These are phyloP conservation scores for Nemania sp. DNA, from an alignment of 2,329 filamentous ascomycete species.

Conservation along the genomic window DNA sequence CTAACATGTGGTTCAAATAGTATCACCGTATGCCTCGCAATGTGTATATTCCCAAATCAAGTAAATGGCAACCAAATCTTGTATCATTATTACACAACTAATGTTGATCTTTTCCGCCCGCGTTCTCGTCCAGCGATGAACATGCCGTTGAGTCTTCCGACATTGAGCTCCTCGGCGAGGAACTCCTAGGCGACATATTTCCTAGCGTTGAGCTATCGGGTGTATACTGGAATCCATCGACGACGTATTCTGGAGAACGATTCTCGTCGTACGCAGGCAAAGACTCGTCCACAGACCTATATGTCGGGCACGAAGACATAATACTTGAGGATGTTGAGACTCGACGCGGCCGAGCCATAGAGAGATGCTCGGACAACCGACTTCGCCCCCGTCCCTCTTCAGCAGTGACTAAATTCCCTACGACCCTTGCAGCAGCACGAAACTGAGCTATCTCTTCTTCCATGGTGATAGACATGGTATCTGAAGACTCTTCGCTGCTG, in stretches of 20 bases:
- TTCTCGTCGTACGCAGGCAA: constrained; percentile 59
- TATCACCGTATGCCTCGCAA: constrained; percentile 1
- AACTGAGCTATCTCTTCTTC: constrained; percentile 63
- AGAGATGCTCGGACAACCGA: constrained; percentile 39
- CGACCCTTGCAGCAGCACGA: constrained; percentile 59
- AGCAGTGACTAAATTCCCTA: constrained; percentile 60
- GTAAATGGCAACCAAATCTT: neutral
- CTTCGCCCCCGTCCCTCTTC: constrained; percentile 53
- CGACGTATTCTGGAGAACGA: constrained; percentile 54
- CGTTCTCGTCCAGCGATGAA: constrained; percentile 47
- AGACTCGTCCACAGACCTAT: constrained; percentile 53
- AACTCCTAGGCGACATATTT: constrained; percentile 25
- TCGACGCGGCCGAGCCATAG: constrained; percentile 39
- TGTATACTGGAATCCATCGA: constrained; percentile 58
- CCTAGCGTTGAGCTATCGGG: constrained; percentile 40
- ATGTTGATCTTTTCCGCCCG: constrained; percentile 44
- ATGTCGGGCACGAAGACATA: constrained; percentile 50
- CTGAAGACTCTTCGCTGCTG: constrained; percentile 46
- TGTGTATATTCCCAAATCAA: constrained; percentile 17
- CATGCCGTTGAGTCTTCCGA: constrained; percentile 37
- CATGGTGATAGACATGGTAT: constrained; percentile 55
- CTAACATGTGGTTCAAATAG: neutral
- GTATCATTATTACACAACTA: constrained; percentile 9
- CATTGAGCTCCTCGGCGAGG: constrained; percentile 34
- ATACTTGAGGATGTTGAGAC: constrained; percentile 46